Percentiles rank a stretch among this genome's conserved stretches.
Evolutionary conservation across 495 filamentous ascomycete genomes (phyloP).

Genomic region (Penicillium mononematosum): DNA sequence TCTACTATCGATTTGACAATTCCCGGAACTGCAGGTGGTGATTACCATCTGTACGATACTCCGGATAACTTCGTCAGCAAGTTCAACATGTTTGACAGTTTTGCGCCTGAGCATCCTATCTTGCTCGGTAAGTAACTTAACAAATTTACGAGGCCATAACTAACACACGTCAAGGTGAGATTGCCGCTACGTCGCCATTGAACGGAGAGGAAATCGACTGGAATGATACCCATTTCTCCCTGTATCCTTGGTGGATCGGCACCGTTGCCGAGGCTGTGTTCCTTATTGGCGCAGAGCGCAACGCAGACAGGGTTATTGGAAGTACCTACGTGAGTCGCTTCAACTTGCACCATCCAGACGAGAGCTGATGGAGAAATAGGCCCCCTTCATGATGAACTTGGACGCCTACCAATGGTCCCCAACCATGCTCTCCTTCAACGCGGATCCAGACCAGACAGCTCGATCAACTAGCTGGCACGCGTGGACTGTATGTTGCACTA

Average conservation of each 20-base stretch:
- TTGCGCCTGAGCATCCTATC: conserved; percentile 37
- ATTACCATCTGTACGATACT: conserved; percentile 50
- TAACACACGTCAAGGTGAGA: conserved; percentile 38
- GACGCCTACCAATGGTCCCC: conserved; percentile 49
- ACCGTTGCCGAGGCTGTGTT: conserved; percentile 65
- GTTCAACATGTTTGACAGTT: conserved; percentile 57
- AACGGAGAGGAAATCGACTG: conserved; percentile 32
- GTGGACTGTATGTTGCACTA: conserved; percentile 28
- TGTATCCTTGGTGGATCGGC: conserved; percentile 52
- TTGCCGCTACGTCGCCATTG: conserved; percentile 49
- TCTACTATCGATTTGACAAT: conserved; percentile 42
- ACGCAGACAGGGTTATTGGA: conserved; percentile 51
- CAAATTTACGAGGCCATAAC: neutral
- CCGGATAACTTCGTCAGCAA: conserved; percentile 50
- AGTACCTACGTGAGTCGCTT: conserved; percentile 38
- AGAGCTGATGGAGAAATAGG: conserved; percentile 27
- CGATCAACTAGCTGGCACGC: conserved; percentile 45
- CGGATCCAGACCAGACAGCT: conserved; percentile 41
- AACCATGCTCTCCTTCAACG: conserved; percentile 46
- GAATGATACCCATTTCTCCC: conserved; percentile 31
- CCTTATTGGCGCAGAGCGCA: conserved; percentile 64
- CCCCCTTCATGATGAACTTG: conserved; percentile 49
- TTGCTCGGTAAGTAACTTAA: conserved; percentile 44
- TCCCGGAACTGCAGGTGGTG: conserved; percentile 41
- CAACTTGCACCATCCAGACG: neutral